These are phyloP conservation scores for Teunomyces cretensis DNA, from an alignment of 805 yeast genomes.

Conservation along the genomic window DNA sequence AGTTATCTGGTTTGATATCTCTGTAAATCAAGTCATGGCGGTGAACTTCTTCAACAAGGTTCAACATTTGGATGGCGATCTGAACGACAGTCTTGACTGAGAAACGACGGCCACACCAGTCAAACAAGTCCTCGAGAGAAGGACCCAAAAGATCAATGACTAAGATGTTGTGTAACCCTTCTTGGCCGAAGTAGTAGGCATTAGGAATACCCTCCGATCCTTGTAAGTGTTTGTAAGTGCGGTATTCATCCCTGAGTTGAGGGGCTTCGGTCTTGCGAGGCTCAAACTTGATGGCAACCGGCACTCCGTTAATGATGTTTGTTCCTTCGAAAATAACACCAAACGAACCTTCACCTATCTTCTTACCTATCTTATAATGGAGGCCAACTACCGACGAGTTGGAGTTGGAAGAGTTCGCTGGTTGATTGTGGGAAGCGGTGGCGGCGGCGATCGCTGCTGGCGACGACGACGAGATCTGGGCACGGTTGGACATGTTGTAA, in stretches of 20 bases:
- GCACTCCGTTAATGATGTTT: slow-evolving; percentile 61
- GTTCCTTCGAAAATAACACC: slow-evolving; percentile 83
- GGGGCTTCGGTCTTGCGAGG: slow-evolving; percentile 82
- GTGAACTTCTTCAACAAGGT: slow-evolving; percentile 69
- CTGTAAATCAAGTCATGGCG: slow-evolving; percentile 75
- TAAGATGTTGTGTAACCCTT: slow-evolving; percentile 75
- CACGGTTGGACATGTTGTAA: slow-evolving; percentile 24
- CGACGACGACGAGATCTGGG: slow-evolving; percentile 24
- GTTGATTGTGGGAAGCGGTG: slow-evolving; percentile 29
- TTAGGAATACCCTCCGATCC: slow-evolving; percentile 76
- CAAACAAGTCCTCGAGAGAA: slow-evolving; percentile 78
- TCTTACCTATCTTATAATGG: slow-evolving; percentile 78
- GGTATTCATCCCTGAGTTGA: slow-evolving; percentile 75
- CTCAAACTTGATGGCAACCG: slow-evolving; percentile 80
- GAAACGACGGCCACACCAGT: slow-evolving; percentile 82
- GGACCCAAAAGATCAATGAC: slow-evolving; percentile 80
- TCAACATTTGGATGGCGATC: slow-evolving; percentile 76
- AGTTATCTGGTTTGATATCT: slow-evolving; percentile 84
- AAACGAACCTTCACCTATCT: slow-evolving; percentile 86
- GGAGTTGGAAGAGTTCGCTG: slow-evolving; percentile 18
- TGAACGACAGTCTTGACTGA: slow-evolving; percentile 71
- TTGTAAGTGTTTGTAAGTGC: slow-evolving; percentile 71
- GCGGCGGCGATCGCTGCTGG: slow-evolving; percentile 44
- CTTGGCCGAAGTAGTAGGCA: slow-evolving; percentile 83
- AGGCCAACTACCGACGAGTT: slow-evolving; percentile 51